Conservation (phyloP, 2,329 filamentous ascomycete species). For the Aureobasidium leucospermi region DNA sequence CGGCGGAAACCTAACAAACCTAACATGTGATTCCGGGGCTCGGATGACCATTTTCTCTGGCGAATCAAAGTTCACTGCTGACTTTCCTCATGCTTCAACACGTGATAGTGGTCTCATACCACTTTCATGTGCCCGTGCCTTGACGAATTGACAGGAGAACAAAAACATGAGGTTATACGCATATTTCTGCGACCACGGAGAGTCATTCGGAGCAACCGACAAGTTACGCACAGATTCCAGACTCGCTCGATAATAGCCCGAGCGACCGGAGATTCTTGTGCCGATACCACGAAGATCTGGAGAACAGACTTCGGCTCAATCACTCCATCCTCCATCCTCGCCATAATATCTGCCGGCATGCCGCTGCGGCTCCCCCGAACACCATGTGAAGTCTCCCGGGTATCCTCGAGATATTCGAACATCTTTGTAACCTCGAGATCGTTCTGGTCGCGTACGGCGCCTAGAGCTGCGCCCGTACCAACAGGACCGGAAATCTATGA, state of each 20-base stretch:
- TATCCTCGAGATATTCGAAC: conserved; percentile 4
- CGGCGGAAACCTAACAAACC: background rate
- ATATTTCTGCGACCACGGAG: background rate
- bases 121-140: background rate
- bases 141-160: background rate
- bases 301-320: conserved; percentile 13
- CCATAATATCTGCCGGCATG: conserved; percentile 12
- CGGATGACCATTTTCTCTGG: background rate
- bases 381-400: conserved; percentile 12
- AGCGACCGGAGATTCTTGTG: background rate
- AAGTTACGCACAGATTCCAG: background rate
- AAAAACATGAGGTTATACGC: background rate
- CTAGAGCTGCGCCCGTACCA: background rate
- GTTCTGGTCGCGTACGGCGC: conserved; percentile 8
- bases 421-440: background rate
- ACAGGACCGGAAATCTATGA: conserved; percentile 69
- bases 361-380: conserved; percentile 11
- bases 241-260: conserved; percentile 1
- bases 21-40: conserved; percentile 6
- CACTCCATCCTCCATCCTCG: conserved; percentile 7
- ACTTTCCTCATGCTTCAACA: background rate
- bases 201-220: background rate
- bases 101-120: conserved; percentile 9
- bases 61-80: background rate
- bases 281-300: conserved; percentile 10